Evolutionary conservation across 2,329 filamentous ascomycete species (phyloP), one percentile per base, ranked within the genome.

Genomic region (Fusarium clavum): DNA sequence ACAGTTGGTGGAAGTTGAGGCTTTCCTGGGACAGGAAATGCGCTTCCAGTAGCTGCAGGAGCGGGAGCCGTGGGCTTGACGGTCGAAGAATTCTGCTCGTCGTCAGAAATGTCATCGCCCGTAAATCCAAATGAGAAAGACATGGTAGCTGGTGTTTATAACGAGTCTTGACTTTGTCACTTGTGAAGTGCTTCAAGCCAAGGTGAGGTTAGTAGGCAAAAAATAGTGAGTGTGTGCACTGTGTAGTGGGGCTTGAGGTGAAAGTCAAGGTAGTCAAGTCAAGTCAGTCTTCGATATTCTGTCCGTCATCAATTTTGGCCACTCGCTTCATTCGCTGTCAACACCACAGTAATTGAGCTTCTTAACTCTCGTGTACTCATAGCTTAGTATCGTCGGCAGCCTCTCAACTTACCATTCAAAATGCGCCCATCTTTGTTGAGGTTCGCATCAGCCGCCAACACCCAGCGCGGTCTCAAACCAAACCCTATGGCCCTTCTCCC

Each of bases 401-500:
- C 10, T n/a, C 20, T 34, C 6, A 45, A 38, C 6, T 12, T 9
- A 22, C 18, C 8, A 22, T 32, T 10, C 41, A 67, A 45, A 53
- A 79, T 81, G 78, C 76, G 73, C 41, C 60, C 70, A 10, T 74
- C 77, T 24, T 20, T 76, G 13, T 44, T 66, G 7, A 72, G 73
- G 40, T 65, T 82, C 30, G 83, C 84, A 25, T 81, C 83, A 10
- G 80, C 82, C 34, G 66, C 77, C 63, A 71, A 57, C 25, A 61
- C 76, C 18, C 74, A 76, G 25, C 77, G 69, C 38, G 77, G 78
- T 34, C 73, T 84, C 27, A 73, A 76, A 3, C 81, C 81, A 12
- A 74, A 79, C 22, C 80, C 81, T 7, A 81, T 92, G 78, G 92
- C 93, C 43, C 87, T 98, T 14, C 86, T 98, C 41, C 94, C 94